Percentiles rank a stretch among this genome's conserved stretches.
phyloP scores from a whole-genome alignment of 108 stramenopile species.

The Fistulifera pelliculosa region DNA sequence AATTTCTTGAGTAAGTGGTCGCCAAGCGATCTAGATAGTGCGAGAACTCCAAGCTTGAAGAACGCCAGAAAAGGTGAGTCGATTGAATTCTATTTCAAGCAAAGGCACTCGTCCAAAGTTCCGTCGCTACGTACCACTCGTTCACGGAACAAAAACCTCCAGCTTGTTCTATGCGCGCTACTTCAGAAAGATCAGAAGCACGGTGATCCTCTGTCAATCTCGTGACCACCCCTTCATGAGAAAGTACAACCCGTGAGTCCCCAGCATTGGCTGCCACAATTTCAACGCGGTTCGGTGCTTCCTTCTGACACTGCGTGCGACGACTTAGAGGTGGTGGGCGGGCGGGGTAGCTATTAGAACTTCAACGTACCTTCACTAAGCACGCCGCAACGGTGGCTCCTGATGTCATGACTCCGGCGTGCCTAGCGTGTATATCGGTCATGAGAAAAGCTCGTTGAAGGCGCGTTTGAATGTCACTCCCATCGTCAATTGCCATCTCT shows the following conservation, averaged over 20 bases:
- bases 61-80: no score
- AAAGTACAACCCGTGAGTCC: constrained; percentile 88
- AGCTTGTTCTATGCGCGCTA: constrained; percentile 52
- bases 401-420: constrained; percentile 63
- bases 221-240: constrained; percentile 26
- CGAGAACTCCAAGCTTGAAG: constrained; percentile 81
- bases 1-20: constrained; percentile 87
- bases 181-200: constrained; percentile 67
- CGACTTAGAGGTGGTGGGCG: background rate
- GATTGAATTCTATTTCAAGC: no score
- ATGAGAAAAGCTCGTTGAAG: constrained; percentile 84
- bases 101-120: no score
- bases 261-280: constrained; percentile 92
- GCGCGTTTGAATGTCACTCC: constrained; percentile 16
- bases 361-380: constrained; percentile 33
- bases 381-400: constrained; percentile 93
- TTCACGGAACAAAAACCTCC: constrained; percentile 77
- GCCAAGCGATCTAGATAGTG: constrained; percentile 80
- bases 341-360: background rate
- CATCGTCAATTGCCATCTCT: constrained; percentile 51
- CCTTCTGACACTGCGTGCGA: constrained; percentile 1
- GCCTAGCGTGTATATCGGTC: constrained; percentile 79
- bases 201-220: constrained; percentile 77
- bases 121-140: no score
- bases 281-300: constrained; percentile 15